Conservation (phyloP, 1,284 basidiomycete genomes). For the Rhizopogon parksii region DNA sequence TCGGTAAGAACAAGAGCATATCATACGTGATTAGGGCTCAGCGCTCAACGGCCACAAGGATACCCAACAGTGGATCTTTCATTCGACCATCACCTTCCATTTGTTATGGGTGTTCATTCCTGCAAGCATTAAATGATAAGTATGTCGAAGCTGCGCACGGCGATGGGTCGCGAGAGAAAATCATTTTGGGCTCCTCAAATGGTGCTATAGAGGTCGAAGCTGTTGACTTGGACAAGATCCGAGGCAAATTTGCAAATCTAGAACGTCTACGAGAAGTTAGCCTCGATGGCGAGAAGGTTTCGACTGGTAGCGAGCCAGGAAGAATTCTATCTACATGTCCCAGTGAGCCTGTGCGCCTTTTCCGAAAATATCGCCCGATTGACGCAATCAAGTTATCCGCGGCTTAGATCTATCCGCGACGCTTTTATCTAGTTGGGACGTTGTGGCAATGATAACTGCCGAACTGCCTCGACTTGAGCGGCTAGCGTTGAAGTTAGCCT, state of each 20-base stretch:
- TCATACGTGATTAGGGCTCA: background rate
- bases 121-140: conserved; percentile 67
- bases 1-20: conserved; percentile 44
- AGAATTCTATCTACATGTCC: conserved; percentile 57
- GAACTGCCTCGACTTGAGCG: conserved; percentile 61
- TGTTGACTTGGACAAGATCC: conserved; percentile 74
- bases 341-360: conserved; percentile 43
- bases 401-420: conserved; percentile 80
- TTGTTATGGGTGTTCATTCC: conserved; percentile 62
- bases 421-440: conserved; percentile 69
- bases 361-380: background rate
- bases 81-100: conserved; percentile 58
- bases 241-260: conserved; percentile 61
- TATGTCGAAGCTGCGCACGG: conserved; percentile 64
- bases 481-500: conserved; percentile 71
- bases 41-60: conserved; percentile 28
- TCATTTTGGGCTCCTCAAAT: conserved; percentile 76
- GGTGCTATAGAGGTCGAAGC: conserved; percentile 83
- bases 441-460: conserved; percentile 56
- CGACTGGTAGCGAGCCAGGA: conserved; percentile 48
- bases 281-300: conserved; percentile 63
- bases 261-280: conserved; percentile 71
- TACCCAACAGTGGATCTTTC: conserved; percentile 63
- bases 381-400: conserved; percentile 51
- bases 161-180: conserved; percentile 45